These are phyloP conservation scores for Eimeria falciformis DNA, from an alignment of 169 alveolate genomes.

Conservation along the genomic window DNA sequence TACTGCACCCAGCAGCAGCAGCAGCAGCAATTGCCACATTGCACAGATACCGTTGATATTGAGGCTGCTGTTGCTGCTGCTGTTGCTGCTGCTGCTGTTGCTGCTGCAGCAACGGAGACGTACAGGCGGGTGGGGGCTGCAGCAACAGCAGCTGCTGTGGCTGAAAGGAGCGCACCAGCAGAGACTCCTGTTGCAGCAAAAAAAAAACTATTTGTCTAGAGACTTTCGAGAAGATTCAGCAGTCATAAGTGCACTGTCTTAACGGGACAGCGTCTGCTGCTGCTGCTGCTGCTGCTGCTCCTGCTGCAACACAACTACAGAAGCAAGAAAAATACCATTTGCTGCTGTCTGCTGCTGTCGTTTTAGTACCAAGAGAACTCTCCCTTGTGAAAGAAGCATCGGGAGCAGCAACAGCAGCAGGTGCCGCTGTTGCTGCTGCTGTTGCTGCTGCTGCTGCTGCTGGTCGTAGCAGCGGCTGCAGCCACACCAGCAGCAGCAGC, in stretches of 20 bases:
- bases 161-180: background rate
- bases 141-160: slow-evolving; percentile 1
- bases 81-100: slow-evolving; percentile 11
- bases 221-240: background rate
- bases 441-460: background rate
- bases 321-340: background rate
- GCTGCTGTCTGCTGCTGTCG: background rate
- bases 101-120: slow-evolving; percentile 20
- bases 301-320: background rate
- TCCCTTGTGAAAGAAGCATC: background rate
- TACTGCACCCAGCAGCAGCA: slow-evolving; percentile 44
- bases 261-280: background rate
- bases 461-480: background rate
- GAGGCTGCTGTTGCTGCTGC: slow-evolving; percentile 5
- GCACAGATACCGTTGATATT: too few species aligned
- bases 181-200: background rate
- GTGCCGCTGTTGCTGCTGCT: background rate
- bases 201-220: too few species aligned
- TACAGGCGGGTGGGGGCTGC: background rate
- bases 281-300: slow-evolving; percentile 19
- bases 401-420: slow-evolving; percentile 40
- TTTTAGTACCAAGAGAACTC: background rate
- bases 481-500: slow-evolving; percentile 41
- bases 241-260: background rate
- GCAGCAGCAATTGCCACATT: slow-evolving; percentile 28